A percentile compares a stretch with the other conserved stretches of the same genome.
These are phyloP conservation scores for Pelargonium citronellum DNA, from an alignment of 441 rosid genomes.

Conservation along the genomic window DNA sequence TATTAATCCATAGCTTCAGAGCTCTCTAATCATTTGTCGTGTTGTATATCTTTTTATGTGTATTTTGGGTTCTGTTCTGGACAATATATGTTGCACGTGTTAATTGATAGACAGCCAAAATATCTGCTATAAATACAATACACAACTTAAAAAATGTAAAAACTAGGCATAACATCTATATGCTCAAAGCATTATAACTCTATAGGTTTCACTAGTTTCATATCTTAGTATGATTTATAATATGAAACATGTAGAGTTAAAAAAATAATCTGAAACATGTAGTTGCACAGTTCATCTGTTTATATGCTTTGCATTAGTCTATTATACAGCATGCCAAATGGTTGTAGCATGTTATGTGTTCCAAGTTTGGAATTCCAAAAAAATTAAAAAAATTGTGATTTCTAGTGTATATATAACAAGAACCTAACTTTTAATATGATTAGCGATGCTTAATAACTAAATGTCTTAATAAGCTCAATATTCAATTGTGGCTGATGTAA, in stretches of 20 bases:
- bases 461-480: conserved; percentile 1
- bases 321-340: background rate
- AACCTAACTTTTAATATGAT: conserved; percentile 7
- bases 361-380: background rate
- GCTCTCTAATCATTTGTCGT: background rate
- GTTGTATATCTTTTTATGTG: background rate
- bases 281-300: conserved; percentile 1
- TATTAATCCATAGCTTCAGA: no score
- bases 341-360: background rate
- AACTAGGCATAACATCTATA: background rate
- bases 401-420: background rate
- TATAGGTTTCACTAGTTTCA: background rate
- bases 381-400: background rate
- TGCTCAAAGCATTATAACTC: background rate
- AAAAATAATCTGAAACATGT: background rate
- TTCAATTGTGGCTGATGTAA: conserved; percentile 22
- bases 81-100: no score
- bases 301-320: background rate
- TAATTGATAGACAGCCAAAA: no score
- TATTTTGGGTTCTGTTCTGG: no score
- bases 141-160: background rate
- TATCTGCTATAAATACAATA: no score
- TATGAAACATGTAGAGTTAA: background rate
- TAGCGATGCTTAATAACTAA: conserved; percentile 9
- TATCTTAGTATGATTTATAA: background rate